Conservation (phyloP, 2,329 filamentous ascomycete genomes). For the Colletotrichum melonis region DNA sequence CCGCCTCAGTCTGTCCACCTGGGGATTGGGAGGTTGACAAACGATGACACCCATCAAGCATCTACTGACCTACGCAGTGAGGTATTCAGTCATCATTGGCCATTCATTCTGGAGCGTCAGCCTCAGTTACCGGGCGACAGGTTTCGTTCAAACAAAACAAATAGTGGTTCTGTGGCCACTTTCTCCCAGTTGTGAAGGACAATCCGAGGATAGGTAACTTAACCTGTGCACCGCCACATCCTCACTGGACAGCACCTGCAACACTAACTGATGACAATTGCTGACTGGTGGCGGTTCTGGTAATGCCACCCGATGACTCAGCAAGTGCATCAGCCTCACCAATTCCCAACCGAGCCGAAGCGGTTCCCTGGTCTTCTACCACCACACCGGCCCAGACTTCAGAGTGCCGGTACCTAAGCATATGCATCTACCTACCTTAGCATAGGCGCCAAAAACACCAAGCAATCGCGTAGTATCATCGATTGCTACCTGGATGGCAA, state of each 20-base stretch:
- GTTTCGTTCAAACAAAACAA: constrained; percentile 17
- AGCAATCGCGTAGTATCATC: not conserved
- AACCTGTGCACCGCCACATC: constrained; percentile 24
- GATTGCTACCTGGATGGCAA: not conserved
- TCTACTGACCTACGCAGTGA: too few species aligned
- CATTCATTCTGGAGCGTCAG: not conserved
- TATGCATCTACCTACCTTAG: not conserved
- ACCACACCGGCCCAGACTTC: not conserved
- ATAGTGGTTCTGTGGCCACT: constrained; percentile 2
- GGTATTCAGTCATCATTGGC: not conserved
- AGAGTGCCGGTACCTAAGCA: not conserved
- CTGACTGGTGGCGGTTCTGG: constrained; percentile 12
- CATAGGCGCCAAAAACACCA: too few species aligned
- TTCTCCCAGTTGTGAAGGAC: not conserved
- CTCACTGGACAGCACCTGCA: not conserved
- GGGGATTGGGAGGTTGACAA: not conserved
- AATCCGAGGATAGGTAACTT: not conserved
- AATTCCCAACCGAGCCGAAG: not conserved
- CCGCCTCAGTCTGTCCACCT: not conserved
- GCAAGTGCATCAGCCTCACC: constrained; percentile 18
- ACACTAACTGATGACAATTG: constrained; percentile 22
- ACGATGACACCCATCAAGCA: not conserved
- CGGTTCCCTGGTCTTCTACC: constrained; percentile 28
- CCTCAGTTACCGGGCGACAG: not conserved
- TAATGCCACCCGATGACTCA: constrained; percentile 20